Percentiles rank a stretch among this genome's conserved stretches.
phyloP scores from a whole-genome alignment of 768 basidiomycete genomes.

The Epithele typhae region DNA sequence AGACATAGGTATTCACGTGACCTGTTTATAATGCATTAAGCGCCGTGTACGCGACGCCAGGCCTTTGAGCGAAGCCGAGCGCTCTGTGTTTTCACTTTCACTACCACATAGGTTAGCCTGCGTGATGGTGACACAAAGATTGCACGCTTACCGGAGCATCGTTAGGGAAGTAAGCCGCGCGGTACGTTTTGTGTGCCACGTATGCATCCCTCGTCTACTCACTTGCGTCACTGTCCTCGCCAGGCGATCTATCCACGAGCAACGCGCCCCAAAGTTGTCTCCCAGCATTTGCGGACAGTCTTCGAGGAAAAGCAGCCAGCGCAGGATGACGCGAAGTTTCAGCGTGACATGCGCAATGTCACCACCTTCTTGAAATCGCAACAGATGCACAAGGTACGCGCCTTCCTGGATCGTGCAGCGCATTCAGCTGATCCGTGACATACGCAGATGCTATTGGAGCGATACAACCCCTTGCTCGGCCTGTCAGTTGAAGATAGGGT shows the following conservation, averaged over 20 bases:
- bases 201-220: constrained; percentile 4
- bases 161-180: constrained; percentile 52
- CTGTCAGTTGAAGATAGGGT: constrained; percentile 78
- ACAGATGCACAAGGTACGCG: constrained; percentile 67
- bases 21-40: too few species aligned
- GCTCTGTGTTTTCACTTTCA: too few species aligned
- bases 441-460: constrained; percentile 65
- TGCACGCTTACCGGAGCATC: constrained; percentile 43
- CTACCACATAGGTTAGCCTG: too few species aligned
- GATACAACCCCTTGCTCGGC: constrained; percentile 85
- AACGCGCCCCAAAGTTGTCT: constrained; percentile 38
- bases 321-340: constrained; percentile 23
- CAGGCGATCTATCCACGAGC: constrained; percentile 37
- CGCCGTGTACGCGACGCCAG: too few species aligned
- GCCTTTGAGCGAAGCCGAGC: too few species aligned
- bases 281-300: constrained; percentile 49
- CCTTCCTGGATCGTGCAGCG: not conserved
- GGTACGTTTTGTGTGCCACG: constrained; percentile 33
- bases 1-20: too few species aligned
- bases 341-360: constrained; percentile 53
- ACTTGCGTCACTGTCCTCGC: not conserved
- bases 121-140: constrained; percentile 11
- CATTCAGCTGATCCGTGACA: constrained; percentile 2
- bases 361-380: constrained; percentile 69
- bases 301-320: constrained; percentile 37